phyloP scores from a whole-genome alignment of 208 protist genomes.

The Acanthamoeba triangularis region DNA sequence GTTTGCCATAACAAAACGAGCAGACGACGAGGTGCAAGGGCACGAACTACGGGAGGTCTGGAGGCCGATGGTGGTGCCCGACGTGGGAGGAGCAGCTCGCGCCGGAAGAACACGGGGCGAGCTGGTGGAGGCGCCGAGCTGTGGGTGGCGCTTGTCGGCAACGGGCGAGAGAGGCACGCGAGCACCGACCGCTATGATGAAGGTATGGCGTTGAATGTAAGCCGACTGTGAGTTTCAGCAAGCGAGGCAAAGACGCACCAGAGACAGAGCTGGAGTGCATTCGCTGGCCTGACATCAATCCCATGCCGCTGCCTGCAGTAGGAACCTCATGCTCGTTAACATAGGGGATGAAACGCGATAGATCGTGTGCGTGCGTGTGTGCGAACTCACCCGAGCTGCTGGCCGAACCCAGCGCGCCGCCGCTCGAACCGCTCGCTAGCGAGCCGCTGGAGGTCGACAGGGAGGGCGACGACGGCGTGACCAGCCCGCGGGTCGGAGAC shows the following conservation, averaged over 20 bases:
- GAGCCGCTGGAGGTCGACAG: neutral
- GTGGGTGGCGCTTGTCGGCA: neutral
- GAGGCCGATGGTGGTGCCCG: neutral
- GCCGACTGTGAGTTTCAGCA: neutral
- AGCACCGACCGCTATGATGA: neutral
- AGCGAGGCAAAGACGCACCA: neutral
- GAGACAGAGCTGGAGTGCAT: neutral
- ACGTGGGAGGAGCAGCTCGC: neutral
- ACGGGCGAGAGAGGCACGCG: neutral
- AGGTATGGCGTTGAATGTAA: neutral
- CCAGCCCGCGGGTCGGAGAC: neutral
- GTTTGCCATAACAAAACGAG: too few species aligned
- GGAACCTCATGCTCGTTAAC: too few species aligned
- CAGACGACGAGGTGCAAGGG: neutral
- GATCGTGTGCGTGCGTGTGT: too few species aligned
- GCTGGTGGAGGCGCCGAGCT: neutral
- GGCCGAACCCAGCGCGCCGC: neutral
- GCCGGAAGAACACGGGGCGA: too few species aligned
- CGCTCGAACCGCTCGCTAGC: neutral
- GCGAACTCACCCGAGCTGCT: neutral
- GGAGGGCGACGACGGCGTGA: neutral
- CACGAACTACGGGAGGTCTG: neutral
- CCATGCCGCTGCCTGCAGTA: neutral
- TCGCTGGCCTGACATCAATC: conserved; percentile 32
- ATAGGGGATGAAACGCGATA: too few species aligned